A percentile compares a stretch with the other conserved stretches of the same genome.
These are phyloP conservation scores for Lavandula angustifolia DNA, from an alignment of 257 asterid genomes.

Conservation along the genomic window DNA sequence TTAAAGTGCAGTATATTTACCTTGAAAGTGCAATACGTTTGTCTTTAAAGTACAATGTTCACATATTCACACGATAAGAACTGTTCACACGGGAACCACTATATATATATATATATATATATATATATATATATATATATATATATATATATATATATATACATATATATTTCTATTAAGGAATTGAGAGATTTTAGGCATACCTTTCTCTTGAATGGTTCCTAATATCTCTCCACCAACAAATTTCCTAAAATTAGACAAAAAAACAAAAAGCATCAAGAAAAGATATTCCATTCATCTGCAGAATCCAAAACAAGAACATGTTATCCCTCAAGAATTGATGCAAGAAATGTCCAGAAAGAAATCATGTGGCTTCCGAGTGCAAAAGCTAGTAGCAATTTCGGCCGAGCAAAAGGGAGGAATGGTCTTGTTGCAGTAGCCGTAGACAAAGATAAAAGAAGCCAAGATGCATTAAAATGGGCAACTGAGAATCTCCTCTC, in stretches of 20 bases:
- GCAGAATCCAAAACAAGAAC: constrained; percentile 3
- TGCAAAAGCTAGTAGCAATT: constrained; percentile 27
- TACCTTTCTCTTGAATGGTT: constrained; percentile 31
- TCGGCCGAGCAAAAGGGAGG: constrained; percentile 38
- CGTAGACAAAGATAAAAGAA: constrained; percentile 76
- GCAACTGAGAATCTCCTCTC: constrained; percentile 63
- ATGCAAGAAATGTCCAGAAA: constrained; percentile 5
- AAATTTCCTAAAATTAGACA: constrained; percentile 20
- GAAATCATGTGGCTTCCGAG: constrained; percentile 57
- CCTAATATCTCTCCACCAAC: constrained; percentile 29
- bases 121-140: too few relatives aligned
- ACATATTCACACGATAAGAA: too few relatives aligned
- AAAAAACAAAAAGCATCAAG: constrained; percentile 23
- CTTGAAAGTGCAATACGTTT: too few relatives aligned
- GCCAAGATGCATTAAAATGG: constrained; percentile 90
- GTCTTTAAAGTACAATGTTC: too few relatives aligned
- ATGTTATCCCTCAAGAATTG: neutral
- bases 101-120: too few relatives aligned
- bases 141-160: too few relatives aligned
- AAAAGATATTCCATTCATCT: neutral
- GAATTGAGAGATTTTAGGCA: constrained; percentile 43
- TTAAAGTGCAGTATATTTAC: too few relatives aligned
- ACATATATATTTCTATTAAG: constrained; percentile 17
- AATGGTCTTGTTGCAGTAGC: constrained; percentile 87
- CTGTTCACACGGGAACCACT: too few relatives aligned